A percentile compares a stretch with the other conserved stretches of the same genome.
These are phyloP conservation scores for Candida dubliniensis DNA, from an alignment of 1,139 yeast species.

Conservation along the genomic window DNA sequence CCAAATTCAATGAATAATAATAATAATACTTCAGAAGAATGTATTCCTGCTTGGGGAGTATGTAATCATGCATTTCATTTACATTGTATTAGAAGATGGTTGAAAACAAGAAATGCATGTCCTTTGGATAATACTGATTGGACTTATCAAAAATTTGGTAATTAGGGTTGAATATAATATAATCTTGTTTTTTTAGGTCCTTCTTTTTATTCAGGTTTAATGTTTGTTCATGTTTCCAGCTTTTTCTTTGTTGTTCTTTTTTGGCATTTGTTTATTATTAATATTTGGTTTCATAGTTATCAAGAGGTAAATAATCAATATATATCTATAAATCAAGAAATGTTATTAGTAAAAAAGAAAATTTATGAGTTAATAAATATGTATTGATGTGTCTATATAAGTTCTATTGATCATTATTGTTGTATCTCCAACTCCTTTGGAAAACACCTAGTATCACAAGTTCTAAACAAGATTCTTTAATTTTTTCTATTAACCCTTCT, in stretches of 20 bases:
- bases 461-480: conserved; percentile 27
- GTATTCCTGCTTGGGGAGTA: conserved; percentile 96
- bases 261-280: neutral
- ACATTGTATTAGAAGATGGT: conserved; percentile 96
- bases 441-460: conserved; percentile 42
- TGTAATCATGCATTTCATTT: conserved; percentile 94
- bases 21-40: conserved; percentile 62
- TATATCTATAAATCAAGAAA: too few relatives aligned
- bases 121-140: conserved; percentile 96
- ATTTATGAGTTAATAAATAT: neutral
- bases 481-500: conserved; percentile 20
- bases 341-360: neutral
- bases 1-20: conserved; percentile 68
- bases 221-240: neutral
- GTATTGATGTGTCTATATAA: neutral
- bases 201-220: neutral
- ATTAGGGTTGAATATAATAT: conserved; percentile 8
- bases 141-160: conserved; percentile 83
- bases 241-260: too few relatives aligned
- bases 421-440: conserved; percentile 31
- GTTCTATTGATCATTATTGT: conserved; percentile 2
- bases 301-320: too few relatives aligned
- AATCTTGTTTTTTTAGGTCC: too few relatives aligned
- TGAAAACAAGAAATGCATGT: conserved; percentile 94
- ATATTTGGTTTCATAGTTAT: too few relatives aligned